A percentile compares a stretch with the other conserved stretches of the same genome.
These are phyloP conservation scores for Drechslerella stenobrocha DNA, from an alignment of 2,329 filamentous ascomycete species.

Conservation along the genomic window DNA sequence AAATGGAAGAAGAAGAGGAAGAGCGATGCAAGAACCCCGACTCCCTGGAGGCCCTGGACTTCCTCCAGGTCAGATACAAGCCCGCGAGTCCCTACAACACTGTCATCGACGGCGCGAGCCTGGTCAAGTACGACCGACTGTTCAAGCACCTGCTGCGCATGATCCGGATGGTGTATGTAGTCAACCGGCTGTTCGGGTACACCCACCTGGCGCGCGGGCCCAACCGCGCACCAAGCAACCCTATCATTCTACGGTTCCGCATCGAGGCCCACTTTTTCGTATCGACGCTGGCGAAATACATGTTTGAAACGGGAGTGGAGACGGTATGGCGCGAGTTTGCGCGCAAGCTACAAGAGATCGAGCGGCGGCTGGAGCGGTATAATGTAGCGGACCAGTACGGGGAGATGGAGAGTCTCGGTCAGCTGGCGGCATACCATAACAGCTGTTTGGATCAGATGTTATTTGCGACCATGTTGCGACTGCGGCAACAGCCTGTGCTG, in stretches of 20 bases:
- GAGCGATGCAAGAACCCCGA: conserved; percentile 79
- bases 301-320: conserved; percentile 76
- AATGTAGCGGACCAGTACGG: conserved; percentile 45
- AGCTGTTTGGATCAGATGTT: conserved; percentile 74
- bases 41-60: conserved; percentile 86
- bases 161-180: conserved; percentile 75
- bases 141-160: conserved; percentile 80
- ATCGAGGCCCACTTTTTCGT: conserved; percentile 81
- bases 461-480: conserved; percentile 71
- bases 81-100: conserved; percentile 70
- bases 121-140: conserved; percentile 81
- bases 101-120: conserved; percentile 70
- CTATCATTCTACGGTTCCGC: conserved; percentile 65
- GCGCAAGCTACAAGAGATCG: conserved; percentile 65
- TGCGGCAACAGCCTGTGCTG: conserved; percentile 72
- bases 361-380: conserved; percentile 49
- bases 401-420: conserved; percentile 64
- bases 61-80: conserved; percentile 82
- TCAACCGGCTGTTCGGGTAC: conserved; percentile 65
- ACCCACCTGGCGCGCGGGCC: conserved; percentile 22
- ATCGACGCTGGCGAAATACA: conserved; percentile 71
- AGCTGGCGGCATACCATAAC: conserved; percentile 64
- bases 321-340: conserved; percentile 74
- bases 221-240: conserved; percentile 53
- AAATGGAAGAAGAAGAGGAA: conserved; percentile 76